Conservation (phyloP, 768 basidiomycete genomes). For the Xerocomus brunneocitrinus region DNA sequence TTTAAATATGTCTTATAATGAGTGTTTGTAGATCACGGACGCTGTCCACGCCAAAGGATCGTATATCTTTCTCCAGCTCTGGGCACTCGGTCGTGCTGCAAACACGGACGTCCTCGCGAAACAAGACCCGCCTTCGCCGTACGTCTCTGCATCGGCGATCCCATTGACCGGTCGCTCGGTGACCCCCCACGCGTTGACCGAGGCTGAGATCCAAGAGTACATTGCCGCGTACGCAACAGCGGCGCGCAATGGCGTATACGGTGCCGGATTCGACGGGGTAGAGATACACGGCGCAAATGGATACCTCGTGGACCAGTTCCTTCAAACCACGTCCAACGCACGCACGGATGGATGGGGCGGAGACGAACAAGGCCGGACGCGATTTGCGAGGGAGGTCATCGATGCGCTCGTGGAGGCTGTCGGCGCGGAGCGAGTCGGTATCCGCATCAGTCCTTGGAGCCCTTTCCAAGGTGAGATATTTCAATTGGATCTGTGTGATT, state of each 20-base stretch:
- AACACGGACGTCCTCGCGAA: constrained; percentile 30
- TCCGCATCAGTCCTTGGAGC: constrained; percentile 14
- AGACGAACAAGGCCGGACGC: constrained; percentile 38
- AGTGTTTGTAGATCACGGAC: constrained; percentile 41
- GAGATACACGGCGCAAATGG: too few species aligned
- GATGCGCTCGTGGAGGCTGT: constrained; percentile 38
- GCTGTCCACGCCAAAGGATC: constrained; percentile 46
- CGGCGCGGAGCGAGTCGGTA: constrained; percentile 39
- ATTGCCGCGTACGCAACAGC: constrained; percentile 27
- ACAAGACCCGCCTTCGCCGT: constrained; percentile 31
- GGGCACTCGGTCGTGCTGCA: constrained; percentile 53
- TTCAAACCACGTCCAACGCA: constrained; percentile 14
- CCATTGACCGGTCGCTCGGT: too few species aligned
- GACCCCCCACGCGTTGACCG: too few species aligned
- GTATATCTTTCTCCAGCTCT: constrained; percentile 23
- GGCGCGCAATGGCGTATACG: constrained; percentile 30
- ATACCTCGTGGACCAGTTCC: too few species aligned
- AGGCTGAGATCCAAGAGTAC: constrained; percentile 8
- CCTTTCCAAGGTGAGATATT: constrained; percentile 25
- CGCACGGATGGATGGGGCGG: constrained; percentile 68
- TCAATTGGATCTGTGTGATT: too few species aligned
- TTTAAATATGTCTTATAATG: neutral
- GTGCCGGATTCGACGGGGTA: neutral
- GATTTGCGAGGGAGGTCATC: constrained; percentile 32
- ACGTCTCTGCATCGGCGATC: constrained; percentile 24